Percentiles rank a stretch among this genome's conserved stretches.
phyloP scores from a whole-genome alignment of 2,329 filamentous ascomycete genomes.

The Tothia fuscella region DNA sequence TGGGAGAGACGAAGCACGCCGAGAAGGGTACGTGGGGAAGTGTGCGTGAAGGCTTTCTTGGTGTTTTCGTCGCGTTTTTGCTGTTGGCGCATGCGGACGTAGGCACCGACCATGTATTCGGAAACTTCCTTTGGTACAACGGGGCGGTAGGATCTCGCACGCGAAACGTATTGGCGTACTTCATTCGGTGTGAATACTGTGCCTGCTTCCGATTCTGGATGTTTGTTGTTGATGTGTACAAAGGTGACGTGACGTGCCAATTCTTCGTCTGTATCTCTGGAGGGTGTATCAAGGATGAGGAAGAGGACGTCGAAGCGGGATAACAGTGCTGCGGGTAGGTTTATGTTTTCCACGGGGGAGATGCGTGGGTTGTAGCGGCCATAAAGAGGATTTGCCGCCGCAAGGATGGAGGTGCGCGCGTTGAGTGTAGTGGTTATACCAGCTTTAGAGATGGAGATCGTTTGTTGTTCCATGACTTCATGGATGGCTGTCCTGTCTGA shows the following conservation, averaged over 20 bases:
- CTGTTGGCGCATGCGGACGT: slow-evolving; percentile 85
- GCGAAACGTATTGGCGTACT: slow-evolving; percentile 90
- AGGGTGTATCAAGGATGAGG: slow-evolving; percentile 88
- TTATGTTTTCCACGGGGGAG: slow-evolving; percentile 97
- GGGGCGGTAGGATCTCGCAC: slow-evolving; percentile 80
- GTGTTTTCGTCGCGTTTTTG: slow-evolving; percentile 84
- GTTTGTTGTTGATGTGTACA: slow-evolving; percentile 92
- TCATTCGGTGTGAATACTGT: slow-evolving; percentile 77
- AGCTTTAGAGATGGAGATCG: slow-evolving; percentile 77
- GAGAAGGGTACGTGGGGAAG: slow-evolving; percentile 83
- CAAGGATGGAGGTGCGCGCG: slow-evolving; percentile 87
- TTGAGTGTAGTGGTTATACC: slow-evolving; percentile 96
- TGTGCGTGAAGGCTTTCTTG: slow-evolving; percentile 88
- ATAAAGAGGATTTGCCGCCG: slow-evolving; percentile 93
- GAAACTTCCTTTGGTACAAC: slow-evolving; percentile 73
- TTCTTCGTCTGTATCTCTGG: slow-evolving; percentile 80
- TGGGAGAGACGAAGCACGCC: slow-evolving; percentile 89
- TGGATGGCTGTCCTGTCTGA: slow-evolving; percentile 71
- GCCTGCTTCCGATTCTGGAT: slow-evolving; percentile 38
- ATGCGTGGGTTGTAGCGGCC: slow-evolving; percentile 96
- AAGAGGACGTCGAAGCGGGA: slow-evolving; percentile 97
- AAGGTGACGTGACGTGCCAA: slow-evolving; percentile 90
- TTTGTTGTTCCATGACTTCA: slow-evolving; percentile 84
- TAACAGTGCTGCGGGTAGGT: slow-evolving; percentile 89
- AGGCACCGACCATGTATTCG: slow-evolving; percentile 95